phyloP scores from a whole-genome alignment of 495 filamentous ascomycete species.

The Paragyromitra xinjiangensis region DNA sequence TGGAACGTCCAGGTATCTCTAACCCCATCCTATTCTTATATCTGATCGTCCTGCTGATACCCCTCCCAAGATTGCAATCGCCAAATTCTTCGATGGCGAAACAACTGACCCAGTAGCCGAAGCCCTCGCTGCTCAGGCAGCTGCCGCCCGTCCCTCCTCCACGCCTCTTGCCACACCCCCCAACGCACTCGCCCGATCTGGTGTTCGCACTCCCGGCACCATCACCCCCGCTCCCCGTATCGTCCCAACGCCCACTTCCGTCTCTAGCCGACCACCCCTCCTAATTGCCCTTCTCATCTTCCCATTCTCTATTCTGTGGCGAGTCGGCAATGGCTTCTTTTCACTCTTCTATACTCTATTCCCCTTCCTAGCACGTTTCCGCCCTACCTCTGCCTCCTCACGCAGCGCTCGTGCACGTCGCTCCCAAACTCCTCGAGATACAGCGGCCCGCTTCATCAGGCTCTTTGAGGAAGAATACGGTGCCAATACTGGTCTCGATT shows the following conservation, averaged over 20 bases:
- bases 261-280: constrained; percentile 73
- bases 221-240: constrained; percentile 77
- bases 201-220: constrained; percentile 19
- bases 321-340: constrained; percentile 69
- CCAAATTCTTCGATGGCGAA: constrained; percentile 98
- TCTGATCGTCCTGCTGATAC: constrained; percentile 39
- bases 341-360: constrained; percentile 74
- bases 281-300: constrained; percentile 79
- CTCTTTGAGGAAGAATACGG: constrained; percentile 96
- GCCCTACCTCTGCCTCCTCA: constrained; percentile 65
- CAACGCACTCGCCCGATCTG: constrained; percentile 54
- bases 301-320: constrained; percentile 81
- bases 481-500: constrained; percentile 58
- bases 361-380: constrained; percentile 81
- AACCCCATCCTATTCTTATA: constrained; percentile 30
- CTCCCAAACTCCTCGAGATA: constrained; percentile 81
- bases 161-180: constrained; percentile 42
- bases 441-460: constrained; percentile 83
- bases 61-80: constrained; percentile 78
- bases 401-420: constrained; percentile 71
- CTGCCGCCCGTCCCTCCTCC: constrained; percentile 58
- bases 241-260: constrained; percentile 74
- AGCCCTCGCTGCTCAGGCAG: constrained; percentile 67
- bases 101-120: constrained; percentile 81
- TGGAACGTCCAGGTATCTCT: constrained; percentile 88